Evolutionary conservation across 768 basidiomycete species (phyloP).

Genomic region (Lanmaoa rubissima): DNA sequence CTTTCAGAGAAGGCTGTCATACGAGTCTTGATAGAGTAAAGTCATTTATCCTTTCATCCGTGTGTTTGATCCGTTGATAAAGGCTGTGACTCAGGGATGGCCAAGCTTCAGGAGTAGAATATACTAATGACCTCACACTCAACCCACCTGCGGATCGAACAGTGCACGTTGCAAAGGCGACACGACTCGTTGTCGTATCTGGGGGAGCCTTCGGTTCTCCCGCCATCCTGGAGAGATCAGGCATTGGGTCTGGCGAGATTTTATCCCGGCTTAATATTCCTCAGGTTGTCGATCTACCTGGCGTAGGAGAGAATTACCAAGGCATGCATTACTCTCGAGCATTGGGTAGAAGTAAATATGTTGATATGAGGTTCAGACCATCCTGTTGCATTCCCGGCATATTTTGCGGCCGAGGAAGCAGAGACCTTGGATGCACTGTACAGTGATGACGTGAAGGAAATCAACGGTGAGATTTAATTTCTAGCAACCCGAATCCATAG

Average conservation of each 20-base stretch:
- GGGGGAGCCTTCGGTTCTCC: conserved; percentile 57
- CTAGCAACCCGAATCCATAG: conserved; percentile 1
- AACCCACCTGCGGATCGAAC: conserved; percentile 23
- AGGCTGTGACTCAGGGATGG: conserved; percentile 18
- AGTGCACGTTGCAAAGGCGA: conserved; percentile 33
- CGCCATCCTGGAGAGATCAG: conserved; percentile 58
- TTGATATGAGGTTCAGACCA: conserved; percentile 26
- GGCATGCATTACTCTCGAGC: conserved; percentile 31
- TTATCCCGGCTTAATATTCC: conserved; percentile 48
- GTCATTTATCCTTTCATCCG: neutral
- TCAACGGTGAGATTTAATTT: conserved; percentile 36
- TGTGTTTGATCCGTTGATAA: neutral
- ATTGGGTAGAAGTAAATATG: neutral
- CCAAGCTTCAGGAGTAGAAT: conserved; percentile 50
- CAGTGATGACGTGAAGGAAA: conserved; percentile 36
- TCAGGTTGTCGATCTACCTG: conserved; percentile 61
- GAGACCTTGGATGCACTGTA: conserved; percentile 50
- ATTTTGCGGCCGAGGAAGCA: conserved; percentile 43
- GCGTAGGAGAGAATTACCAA: conserved; percentile 69
- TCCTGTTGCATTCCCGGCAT: conserved; percentile 29
- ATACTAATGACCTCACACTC: conserved; percentile 34
- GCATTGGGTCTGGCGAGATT: conserved; percentile 57
- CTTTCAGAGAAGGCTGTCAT: conserved; percentile 42
- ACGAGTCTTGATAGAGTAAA: conserved; percentile 50
- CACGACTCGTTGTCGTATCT: conserved; percentile 47